Evolutionary conservation across 2,329 filamentous ascomycete species (phyloP).

Genomic region (Epichloe typhina): DNA sequence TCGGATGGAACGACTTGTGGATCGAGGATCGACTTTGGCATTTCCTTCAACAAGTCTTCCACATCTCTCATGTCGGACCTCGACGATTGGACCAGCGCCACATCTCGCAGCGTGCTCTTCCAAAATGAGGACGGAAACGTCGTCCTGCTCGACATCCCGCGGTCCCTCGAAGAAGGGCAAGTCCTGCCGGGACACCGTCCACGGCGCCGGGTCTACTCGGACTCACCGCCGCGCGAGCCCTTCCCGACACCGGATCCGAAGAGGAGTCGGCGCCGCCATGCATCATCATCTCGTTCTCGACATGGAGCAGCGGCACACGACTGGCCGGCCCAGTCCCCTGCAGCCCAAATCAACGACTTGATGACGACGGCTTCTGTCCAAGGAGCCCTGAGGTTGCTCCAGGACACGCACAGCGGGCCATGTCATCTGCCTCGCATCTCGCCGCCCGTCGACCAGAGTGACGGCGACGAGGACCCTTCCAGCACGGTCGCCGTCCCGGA

Average conservation of each 20-base stretch:
- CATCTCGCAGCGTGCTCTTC: slow-evolving; percentile 19
- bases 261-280: background rate
- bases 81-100: background rate
- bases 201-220: slow-evolving; percentile 32
- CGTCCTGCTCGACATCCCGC: slow-evolving; percentile 54
- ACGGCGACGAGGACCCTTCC: background rate
- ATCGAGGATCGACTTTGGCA: too few relatives aligned
- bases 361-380: slow-evolving; percentile 36
- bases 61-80: slow-evolving; percentile 1
- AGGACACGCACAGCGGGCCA: slow-evolving; percentile 24
- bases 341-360: slow-evolving; percentile 39
- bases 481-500: slow-evolving; percentile 9
- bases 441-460: slow-evolving; percentile 2
- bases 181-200: slow-evolving; percentile 25
- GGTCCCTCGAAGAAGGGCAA: slow-evolving; percentile 56
- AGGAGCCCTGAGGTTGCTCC: slow-evolving; percentile 27
- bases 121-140: slow-evolving; percentile 27
- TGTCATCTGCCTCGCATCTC: slow-evolving; percentile 32
- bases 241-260: slow-evolving; percentile 39
- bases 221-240: slow-evolving; percentile 27
- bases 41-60: too few relatives aligned
- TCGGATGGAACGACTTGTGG: background rate
- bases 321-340: slow-evolving; percentile 21
- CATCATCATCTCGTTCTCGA: background rate
- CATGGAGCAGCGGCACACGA: slow-evolving; percentile 13